Conservation (phyloP, 306 rosid species). For the Delonix regia region DNA sequence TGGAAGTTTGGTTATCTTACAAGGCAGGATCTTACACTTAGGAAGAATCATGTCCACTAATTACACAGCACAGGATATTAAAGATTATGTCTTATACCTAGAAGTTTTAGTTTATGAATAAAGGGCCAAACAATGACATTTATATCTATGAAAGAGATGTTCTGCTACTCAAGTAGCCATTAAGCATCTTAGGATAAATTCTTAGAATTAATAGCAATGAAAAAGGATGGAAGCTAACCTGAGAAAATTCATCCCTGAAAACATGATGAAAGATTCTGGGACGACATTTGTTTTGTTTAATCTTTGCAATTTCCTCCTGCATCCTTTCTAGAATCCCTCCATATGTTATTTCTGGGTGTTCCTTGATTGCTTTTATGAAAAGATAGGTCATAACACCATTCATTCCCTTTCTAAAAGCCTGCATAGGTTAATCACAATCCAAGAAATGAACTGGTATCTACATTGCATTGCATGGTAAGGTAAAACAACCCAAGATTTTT, state of each 20-base stretch:
- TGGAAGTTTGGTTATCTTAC: not conserved
- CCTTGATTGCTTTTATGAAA: slow-evolving; percentile 33
- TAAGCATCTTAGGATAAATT: not conserved
- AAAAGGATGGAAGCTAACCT: slow-evolving; percentile 43
- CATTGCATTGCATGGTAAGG: not conserved
- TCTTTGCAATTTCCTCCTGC: not conserved
- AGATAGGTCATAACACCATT: slow-evolving; percentile 68
- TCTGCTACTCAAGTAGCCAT: not conserved
- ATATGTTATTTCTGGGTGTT: slow-evolving; percentile 38
- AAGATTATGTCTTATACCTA: not conserved
- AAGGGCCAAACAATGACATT: not conserved
- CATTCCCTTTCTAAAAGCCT: slow-evolving; percentile 52
- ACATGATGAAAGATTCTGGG: slow-evolving; percentile 8
- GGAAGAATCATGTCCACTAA: not conserved
- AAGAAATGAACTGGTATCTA: not conserved
- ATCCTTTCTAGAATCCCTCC: slow-evolving; percentile 40
- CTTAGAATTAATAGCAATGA: not conserved
- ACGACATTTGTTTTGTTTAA: slow-evolving; percentile 33
- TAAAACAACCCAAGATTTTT: slow-evolving; percentile 13
- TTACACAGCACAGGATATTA: not conserved
- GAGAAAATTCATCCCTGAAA: slow-evolving; percentile 39
- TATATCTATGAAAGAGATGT: not conserved
- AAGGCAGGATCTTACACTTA: not conserved
- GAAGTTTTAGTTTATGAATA: not conserved
- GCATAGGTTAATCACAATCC: slow-evolving; percentile 10